Percentiles rank a stretch among this genome's conserved stretches.
Conservation (phyloP, 1,139 yeast species). For the Nakaseomyces glabratus region DNA sequence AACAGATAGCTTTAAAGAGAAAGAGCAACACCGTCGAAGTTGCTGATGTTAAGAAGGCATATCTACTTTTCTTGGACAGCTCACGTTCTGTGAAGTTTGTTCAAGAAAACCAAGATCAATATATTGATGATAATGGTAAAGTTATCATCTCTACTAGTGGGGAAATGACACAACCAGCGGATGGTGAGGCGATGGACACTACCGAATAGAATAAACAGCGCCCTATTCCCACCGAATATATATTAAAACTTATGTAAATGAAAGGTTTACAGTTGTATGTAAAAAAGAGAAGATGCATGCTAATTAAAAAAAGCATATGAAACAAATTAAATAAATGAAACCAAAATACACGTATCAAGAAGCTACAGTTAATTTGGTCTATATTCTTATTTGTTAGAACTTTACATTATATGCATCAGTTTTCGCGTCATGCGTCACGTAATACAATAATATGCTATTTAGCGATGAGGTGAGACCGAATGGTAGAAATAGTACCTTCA, state of each 20-base stretch:
- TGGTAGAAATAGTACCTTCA: too few relatives aligned
- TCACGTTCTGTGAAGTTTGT: conserved; percentile 77
- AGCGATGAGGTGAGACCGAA: too few relatives aligned
- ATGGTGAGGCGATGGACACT: conserved; percentile 28
- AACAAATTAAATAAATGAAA: not conserved
- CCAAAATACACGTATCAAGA: too few relatives aligned
- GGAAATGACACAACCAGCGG: conserved; percentile 12
- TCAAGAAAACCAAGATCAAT: conserved; percentile 57
- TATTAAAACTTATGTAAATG: conserved; percentile 6
- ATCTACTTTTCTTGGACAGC: conserved; percentile 78
- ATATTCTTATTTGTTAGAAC: too few relatives aligned
- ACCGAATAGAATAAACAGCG: conserved; percentile 25
- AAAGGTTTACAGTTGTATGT: conserved; percentile 7
- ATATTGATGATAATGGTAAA: conserved; percentile 63
- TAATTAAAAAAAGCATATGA: not conserved
- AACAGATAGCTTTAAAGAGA: conserved; percentile 76
- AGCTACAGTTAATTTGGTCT: too few relatives aligned
- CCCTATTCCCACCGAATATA: too few relatives aligned
- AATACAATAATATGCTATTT: too few relatives aligned
- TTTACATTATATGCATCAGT: too few relatives aligned
- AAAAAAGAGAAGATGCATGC: not conserved
- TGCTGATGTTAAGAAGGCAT: conserved; percentile 79
- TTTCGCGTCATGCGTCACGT: too few relatives aligned
- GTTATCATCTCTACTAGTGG: conserved; percentile 41
- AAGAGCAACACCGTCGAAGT: conserved; percentile 65